Conservation (phyloP, 768 basidiomycete species). For the Leccinum pellstonianum region DNA sequence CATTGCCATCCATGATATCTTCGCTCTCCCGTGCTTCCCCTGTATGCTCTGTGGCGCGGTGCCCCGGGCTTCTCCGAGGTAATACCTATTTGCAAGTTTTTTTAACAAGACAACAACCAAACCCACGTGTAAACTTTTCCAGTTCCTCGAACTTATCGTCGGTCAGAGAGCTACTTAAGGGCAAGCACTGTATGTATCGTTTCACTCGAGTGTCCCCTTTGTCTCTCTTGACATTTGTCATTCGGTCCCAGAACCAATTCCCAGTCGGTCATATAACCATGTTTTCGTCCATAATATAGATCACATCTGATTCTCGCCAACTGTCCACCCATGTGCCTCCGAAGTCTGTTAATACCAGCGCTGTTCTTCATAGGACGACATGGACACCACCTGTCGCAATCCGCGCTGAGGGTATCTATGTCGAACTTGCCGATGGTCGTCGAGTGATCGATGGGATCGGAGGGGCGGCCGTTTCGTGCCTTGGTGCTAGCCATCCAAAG, state of each 20-base stretch:
- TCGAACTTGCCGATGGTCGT: constrained; percentile 68
- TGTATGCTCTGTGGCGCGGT: background rate
- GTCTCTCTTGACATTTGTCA: background rate
- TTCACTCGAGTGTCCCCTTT: background rate
- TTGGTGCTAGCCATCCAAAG: constrained; percentile 72
- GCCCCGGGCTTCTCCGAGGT: background rate
- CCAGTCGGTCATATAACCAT: background rate
- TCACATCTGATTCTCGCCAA: background rate
- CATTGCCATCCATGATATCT: background rate
- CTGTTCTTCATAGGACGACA: constrained; percentile 67
- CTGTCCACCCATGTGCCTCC: constrained; percentile 3
- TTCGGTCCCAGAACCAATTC: background rate
- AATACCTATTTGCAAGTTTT: background rate
- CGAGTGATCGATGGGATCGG: constrained; percentile 78
- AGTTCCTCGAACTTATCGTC: background rate
- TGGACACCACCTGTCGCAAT: constrained; percentile 73
- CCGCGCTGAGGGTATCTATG: constrained; percentile 64
- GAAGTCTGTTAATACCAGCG: constrained; percentile 24
- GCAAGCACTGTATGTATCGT: background rate
- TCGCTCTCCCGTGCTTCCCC: background rate
- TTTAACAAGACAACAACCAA: background rate
- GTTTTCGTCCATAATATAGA: background rate
- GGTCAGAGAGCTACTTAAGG: background rate
- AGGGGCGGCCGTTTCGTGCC: constrained; percentile 79
- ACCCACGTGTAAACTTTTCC: background rate